phyloP scores from a whole-genome alignment of 495 filamentous ascomycete species.

The Trichocladium uniseriatum region DNA sequence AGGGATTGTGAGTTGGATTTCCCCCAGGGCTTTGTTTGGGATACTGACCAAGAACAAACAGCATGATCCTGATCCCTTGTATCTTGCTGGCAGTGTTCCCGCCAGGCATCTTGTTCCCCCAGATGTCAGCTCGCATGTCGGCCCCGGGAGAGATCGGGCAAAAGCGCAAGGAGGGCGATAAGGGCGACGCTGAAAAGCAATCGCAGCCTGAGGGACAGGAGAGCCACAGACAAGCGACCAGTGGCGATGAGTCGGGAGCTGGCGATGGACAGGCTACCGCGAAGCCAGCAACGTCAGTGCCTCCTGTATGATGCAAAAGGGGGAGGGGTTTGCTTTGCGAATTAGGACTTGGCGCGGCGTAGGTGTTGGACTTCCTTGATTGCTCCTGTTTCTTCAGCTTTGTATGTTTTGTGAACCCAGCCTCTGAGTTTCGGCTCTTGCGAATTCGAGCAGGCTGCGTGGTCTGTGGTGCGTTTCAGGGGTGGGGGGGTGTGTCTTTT shows the following conservation, averaged over 20 bases:
- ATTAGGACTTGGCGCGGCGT: too few species aligned
- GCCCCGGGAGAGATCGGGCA: not conserved
- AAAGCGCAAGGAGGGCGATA: not conserved
- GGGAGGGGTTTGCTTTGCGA: too few species aligned
- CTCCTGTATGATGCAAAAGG: not conserved
- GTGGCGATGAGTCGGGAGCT: slow-evolving; percentile 4
- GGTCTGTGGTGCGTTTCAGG: too few species aligned
- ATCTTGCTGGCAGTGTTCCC: slow-evolving; percentile 28
- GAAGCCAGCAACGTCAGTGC: not conserved
- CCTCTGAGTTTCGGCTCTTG: too few species aligned
- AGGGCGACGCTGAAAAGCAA: not conserved
- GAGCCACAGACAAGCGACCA: not conserved
- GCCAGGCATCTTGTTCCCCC: slow-evolving; percentile 32
- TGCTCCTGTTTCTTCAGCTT: too few species aligned
- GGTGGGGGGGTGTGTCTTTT: too few species aligned
- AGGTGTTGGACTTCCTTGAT: too few species aligned
- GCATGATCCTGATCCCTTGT: slow-evolving; percentile 30
- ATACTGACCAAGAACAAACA: slow-evolving; percentile 13
- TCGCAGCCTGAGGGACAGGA: not conserved
- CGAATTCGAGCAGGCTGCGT: too few species aligned
- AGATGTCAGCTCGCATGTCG: slow-evolving; percentile 29
- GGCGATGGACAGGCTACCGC: not conserved
- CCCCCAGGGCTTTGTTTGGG: not conserved
- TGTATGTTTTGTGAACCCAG: too few species aligned
- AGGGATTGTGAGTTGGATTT: slow-evolving; percentile 34